Percentiles rank a stretch among this genome's conserved stretches.
Conservation (phyloP, 2,329 filamentous ascomycete species). For the Pseudodiploospora longispora region DNA sequence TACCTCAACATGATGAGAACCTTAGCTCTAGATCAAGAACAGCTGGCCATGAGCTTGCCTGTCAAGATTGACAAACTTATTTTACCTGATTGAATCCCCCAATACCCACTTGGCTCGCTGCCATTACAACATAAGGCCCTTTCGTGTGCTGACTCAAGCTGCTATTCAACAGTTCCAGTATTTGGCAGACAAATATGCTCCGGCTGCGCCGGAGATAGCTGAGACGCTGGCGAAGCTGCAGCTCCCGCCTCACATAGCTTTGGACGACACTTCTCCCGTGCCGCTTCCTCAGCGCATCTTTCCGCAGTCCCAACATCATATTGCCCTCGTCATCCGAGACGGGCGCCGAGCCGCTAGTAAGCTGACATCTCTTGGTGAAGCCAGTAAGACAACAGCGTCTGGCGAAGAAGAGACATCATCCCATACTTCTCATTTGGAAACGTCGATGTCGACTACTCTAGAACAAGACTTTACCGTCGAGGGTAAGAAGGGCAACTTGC, state of each 20-base stretch:
- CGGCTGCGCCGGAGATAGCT: constrained; percentile 56
- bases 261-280: constrained; percentile 42
- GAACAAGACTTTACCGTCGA: constrained; percentile 88
- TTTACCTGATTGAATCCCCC: constrained; percentile 20
- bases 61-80: constrained; percentile 52
- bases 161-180: constrained; percentile 46
- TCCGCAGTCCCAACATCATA: constrained; percentile 39
- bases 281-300: constrained; percentile 44
- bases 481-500: constrained; percentile 69
- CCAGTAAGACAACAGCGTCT: constrained; percentile 43
- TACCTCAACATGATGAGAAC: constrained; percentile 30
- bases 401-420: constrained; percentile 38
- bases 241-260: constrained; percentile 45
- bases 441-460: constrained; percentile 57
- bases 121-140: not conserved
- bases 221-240: constrained; percentile 60
- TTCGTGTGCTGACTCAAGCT: constrained; percentile 14
- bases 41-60: constrained; percentile 35
- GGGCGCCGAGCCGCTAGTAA: constrained; percentile 51
- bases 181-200: constrained; percentile 60
- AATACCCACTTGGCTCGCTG: not conserved
- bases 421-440: constrained; percentile 36
- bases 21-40: constrained; percentile 85
- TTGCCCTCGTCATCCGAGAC: constrained; percentile 56
- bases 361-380: constrained; percentile 37